phyloP scores from a whole-genome alignment of 1,284 basidiomycete species.

The Tilletia caries region DNA sequence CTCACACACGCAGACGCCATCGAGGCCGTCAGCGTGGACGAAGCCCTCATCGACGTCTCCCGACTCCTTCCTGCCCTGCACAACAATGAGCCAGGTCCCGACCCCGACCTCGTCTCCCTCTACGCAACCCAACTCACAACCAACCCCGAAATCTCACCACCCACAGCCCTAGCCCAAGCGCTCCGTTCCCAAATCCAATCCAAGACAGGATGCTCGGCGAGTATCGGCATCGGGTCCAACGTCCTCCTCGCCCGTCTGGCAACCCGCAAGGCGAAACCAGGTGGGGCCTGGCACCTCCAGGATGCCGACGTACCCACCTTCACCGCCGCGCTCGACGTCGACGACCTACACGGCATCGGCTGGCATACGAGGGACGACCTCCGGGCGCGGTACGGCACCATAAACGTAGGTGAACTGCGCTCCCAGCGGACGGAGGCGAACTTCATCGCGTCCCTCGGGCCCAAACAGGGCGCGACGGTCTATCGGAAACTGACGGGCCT shows the following conservation, averaged over 20 bases:
- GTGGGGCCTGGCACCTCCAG: slow-evolving; percentile 72
- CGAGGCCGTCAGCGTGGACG: slow-evolving; percentile 92
- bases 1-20: slow-evolving; percentile 84
- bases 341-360: slow-evolving; percentile 84
- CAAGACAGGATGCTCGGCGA: slow-evolving; percentile 74
- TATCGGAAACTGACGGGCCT: slow-evolving; percentile 79
- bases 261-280: slow-evolving; percentile 85
- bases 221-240: slow-evolving; percentile 84
- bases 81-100: slow-evolving; percentile 24
- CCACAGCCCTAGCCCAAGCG: slow-evolving; percentile 65
- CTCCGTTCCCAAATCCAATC: slow-evolving; percentile 73
- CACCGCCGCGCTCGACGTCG: slow-evolving; percentile 73
- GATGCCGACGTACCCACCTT: slow-evolving; percentile 60
- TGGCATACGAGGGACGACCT: slow-evolving; percentile 53
- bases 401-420: slow-evolving; percentile 65
- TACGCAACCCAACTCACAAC: neutral
- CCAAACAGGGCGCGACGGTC: slow-evolving; percentile 74
- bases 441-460: slow-evolving; percentile 68
- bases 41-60: slow-evolving; percentile 86
- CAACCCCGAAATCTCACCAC: neutral
- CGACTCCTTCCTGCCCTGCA: slow-evolving; percentile 58
- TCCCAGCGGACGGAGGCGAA: slow-evolving; percentile 21
- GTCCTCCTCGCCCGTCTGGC: slow-evolving; percentile 88
- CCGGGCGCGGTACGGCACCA: slow-evolving; percentile 70
- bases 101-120: neutral